Percentiles rank a stretch among this genome's conserved stretches.
Evolutionary conservation across 306 rosid genomes (phyloP).

Genomic region (Hylodesmum podocarpum): DNA sequence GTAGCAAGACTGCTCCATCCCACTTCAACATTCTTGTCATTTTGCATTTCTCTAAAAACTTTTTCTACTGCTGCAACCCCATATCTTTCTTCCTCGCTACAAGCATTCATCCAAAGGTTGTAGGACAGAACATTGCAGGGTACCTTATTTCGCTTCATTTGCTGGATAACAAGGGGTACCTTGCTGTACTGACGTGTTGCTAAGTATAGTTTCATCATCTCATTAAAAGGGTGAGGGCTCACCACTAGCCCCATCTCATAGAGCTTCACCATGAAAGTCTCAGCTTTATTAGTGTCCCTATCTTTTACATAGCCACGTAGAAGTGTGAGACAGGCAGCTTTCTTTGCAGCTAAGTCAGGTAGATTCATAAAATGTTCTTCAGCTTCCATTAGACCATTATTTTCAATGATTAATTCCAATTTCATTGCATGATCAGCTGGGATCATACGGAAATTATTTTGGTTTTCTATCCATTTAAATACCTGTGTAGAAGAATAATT

Average conservation of each 20-base stretch:
- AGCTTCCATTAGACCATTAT: conserved; percentile 57
- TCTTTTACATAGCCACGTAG: conserved; percentile 56
- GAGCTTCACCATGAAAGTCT: conserved; percentile 69
- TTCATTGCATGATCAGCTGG: conserved; percentile 60
- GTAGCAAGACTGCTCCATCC: conserved; percentile 92
- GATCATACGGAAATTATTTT: conserved; percentile 30
- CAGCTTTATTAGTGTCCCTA: conserved; percentile 57
- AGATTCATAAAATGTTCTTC: conserved; percentile 60
- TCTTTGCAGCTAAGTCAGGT: conserved; percentile 49
- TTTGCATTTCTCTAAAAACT: conserved; percentile 63
- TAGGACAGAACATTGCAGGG: conserved; percentile 70
- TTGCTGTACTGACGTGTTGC: conserved; percentile 57
- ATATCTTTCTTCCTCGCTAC: conserved; percentile 41
- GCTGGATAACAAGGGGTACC: conserved; percentile 62
- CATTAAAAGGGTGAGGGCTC: conserved; percentile 65
- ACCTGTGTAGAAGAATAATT: conserved; percentile 43
- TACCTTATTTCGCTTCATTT: conserved; percentile 70
- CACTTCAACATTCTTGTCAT: conserved; percentile 58
- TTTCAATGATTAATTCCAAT: conserved; percentile 54
- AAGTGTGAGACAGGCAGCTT: conserved; percentile 63
- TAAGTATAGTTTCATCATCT: conserved; percentile 87
- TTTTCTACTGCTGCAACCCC: conserved; percentile 54
- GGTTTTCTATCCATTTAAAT: conserved; percentile 61
- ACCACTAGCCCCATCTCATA: conserved; percentile 64
- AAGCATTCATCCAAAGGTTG: conserved; percentile 83